Conservation (phyloP, 371 early-diverging fungal genomes). For the Mortierella sp. region DNA sequence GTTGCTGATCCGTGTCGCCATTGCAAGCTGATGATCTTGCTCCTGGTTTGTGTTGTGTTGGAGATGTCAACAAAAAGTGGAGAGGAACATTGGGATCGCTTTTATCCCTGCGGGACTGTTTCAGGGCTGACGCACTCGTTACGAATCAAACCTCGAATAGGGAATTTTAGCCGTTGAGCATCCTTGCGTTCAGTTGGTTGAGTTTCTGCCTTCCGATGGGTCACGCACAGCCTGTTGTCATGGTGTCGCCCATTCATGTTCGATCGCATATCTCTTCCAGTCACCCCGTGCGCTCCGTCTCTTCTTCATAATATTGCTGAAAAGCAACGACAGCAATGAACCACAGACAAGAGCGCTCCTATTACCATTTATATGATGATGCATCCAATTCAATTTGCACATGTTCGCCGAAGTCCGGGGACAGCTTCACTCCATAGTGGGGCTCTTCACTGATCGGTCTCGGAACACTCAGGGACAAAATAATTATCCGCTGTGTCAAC, state of each 20-base stretch:
- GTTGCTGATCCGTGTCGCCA: slow-evolving; percentile 4
- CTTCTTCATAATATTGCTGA: too few relatives aligned
- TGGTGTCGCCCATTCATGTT: too few relatives aligned
- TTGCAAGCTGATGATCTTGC: neutral
- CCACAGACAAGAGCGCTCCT: too few relatives aligned
- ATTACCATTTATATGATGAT: neutral
- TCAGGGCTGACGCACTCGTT: neutral
- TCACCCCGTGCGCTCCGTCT: too few relatives aligned
- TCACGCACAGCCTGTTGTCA: too few relatives aligned
- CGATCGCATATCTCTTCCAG: too few relatives aligned
- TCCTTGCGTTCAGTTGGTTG: too few relatives aligned
- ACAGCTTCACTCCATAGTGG: neutral
- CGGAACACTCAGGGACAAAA: neutral
- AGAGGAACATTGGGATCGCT: neutral
- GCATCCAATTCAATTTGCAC: neutral
- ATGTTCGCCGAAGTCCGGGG: neutral
- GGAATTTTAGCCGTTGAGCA: neutral
- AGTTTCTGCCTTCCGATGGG: too few relatives aligned
- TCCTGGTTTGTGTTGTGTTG: neutral
- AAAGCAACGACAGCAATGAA: too few relatives aligned
- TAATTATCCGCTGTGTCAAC: too few relatives aligned
- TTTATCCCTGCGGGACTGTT: neutral
- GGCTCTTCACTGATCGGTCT: slow-evolving; percentile 1
- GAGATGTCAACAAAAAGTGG: neutral
- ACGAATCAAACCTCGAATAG: neutral